Conservation (phyloP, 257 asterid species). For the Avicennia marina region DNA sequence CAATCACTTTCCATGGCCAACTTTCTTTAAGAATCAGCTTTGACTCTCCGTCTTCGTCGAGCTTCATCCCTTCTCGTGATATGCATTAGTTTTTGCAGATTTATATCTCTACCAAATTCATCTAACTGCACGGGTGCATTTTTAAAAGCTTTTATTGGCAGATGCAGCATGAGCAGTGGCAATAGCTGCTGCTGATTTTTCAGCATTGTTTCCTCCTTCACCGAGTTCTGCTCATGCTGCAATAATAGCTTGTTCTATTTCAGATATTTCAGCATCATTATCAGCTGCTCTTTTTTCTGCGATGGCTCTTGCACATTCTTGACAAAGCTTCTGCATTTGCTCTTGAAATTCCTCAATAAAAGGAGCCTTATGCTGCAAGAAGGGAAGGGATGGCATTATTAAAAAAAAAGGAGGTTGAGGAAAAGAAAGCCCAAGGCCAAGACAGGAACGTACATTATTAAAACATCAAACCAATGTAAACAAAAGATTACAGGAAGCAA, state of each 20-base stretch:
- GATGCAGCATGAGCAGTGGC: slow-evolving; percentile 63
- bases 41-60: slow-evolving; percentile 59
- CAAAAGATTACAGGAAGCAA: too few species aligned
- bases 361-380: slow-evolving; percentile 86
- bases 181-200: slow-evolving; percentile 53
- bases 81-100: slow-evolving; percentile 79
- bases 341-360: slow-evolving; percentile 94
- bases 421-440: too few species aligned
- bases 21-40: slow-evolving; percentile 66
- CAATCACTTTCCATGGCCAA: slow-evolving; percentile 41
- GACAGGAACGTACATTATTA: too few species aligned
- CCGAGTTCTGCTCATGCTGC: slow-evolving; percentile 66
- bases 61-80: slow-evolving; percentile 63
- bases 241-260: slow-evolving; percentile 66
- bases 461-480: too few species aligned
- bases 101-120: slow-evolving; percentile 81
- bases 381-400: too few species aligned
- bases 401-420: background rate
- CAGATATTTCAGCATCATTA: slow-evolving; percentile 71
- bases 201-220: slow-evolving; percentile 49
- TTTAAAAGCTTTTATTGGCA: slow-evolving; percentile 46
- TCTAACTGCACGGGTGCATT: slow-evolving; percentile 74
- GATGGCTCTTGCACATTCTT: slow-evolving; percentile 77
- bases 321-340: slow-evolving; percentile 78
- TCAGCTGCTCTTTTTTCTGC: slow-evolving; percentile 79